These are phyloP conservation scores for Cornus florida DNA, from an alignment of 148 eudicot species.

Conservation along the genomic window DNA sequence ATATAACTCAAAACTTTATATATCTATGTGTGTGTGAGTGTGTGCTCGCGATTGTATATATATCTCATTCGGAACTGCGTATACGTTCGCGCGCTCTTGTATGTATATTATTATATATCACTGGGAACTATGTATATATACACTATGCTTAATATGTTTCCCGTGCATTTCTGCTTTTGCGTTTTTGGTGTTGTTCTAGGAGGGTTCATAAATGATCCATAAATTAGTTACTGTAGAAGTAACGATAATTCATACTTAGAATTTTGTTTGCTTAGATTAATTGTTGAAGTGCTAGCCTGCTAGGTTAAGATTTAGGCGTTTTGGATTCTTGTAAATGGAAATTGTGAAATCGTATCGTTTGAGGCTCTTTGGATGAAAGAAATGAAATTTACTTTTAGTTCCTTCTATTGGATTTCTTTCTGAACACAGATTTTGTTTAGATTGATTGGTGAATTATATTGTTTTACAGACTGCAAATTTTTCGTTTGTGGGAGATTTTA, in stretches of 20 bases:
- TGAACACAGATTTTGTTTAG: background rate
- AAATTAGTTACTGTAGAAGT: background rate
- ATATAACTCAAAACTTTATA: no score
- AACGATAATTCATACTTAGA: background rate
- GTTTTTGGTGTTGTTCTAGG: slow-evolving; percentile 3
- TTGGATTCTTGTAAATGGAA: background rate
- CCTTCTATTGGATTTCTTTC: background rate
- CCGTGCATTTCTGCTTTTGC: background rate
- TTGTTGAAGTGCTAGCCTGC: background rate
- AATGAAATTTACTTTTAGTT: background rate
- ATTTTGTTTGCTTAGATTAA: background rate
- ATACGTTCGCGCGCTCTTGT: background rate
- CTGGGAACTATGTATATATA: background rate
- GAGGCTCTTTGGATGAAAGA: background rate
- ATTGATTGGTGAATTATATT: no score
- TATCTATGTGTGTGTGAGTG: no score
- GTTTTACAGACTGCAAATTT: background rate
- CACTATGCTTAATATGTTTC: background rate
- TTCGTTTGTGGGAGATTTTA: background rate
- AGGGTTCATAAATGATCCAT: background rate
- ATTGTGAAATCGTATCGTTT: background rate
- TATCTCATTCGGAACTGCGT: background rate
- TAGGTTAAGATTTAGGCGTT: background rate
- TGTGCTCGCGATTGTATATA: no score
- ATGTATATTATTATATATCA: background rate